Base-by-base conservation (phyloP, 495 filamentous ascomycete genomes). In the Penicillium daleae region DNA sequence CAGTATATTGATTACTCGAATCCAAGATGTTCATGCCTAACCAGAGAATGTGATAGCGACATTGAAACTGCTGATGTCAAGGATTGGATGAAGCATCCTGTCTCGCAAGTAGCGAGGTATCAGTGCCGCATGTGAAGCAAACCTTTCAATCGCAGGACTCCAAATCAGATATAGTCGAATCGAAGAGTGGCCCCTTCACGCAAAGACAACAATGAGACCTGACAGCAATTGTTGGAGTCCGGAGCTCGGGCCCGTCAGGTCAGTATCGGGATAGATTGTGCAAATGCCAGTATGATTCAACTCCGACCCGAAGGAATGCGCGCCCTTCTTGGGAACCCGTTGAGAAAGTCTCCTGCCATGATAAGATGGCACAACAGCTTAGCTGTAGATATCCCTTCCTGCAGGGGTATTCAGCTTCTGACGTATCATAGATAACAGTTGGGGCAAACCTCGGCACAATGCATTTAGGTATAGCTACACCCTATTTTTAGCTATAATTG, bases 21-120 rank as follows among this genome's bases (percentile, higher is more conserved):
- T 12, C 3, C 1, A 0, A 4, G 32, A 13, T 17, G 15, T 3
- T 53, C 26, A 44, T 26, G 37, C 32, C 75, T 63, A 72, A 83
- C 82, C 76, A 52, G 78, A 63, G 12, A 86, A 74, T 0, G 77
- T 71, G 31, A 83, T 57, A 19, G 80, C 74, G 24, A 80, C 72
- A 60, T 86, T 86, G 12, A 85, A 71, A 60, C 79, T 79, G 69
- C 78, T 84, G 31, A 85, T 61, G 62, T 85, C 82, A 39, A 86
- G 75, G 27, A 77, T 78, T 21, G 83, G 82, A 72, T 77, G 74
- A 56, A 79, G 69, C 75, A 79, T 79, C 39, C 51, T 75, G 59
- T 56, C 33, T 22, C 50, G 37, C 56, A 39, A 52, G 19, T 29
- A 21, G 33, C 27, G 55, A 62, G 40, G 42, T 15, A 33, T 24